Percentiles rank a stretch among this genome's conserved stretches.
phyloP scores from a whole-genome alignment of 371 early-diverging fungal species.

The Dichotomocladium elegans region DNA sequence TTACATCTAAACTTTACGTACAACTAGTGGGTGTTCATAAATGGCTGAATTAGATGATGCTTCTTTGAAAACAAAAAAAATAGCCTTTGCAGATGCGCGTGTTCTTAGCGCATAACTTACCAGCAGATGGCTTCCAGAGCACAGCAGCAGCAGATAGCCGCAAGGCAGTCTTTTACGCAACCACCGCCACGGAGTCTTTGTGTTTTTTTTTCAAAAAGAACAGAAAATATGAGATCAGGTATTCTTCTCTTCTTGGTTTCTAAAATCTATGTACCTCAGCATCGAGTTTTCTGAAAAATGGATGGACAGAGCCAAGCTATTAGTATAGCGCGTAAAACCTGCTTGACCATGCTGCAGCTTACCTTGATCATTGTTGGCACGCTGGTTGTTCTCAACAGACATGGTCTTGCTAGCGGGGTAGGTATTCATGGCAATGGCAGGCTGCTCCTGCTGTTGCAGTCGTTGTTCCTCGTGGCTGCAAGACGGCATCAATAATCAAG shows the following conservation, averaged over 20 bases:
- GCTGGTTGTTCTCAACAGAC: conserved; percentile 2
- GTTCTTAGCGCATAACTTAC: conserved; percentile 5
- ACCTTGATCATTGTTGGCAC: conserved; percentile 12
- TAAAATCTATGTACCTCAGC: no score
- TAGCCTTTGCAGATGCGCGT: neutral
- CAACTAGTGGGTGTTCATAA: neutral
- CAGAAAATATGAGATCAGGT: no score
- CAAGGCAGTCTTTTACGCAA: conserved; percentile 34
- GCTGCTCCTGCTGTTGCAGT: neutral
- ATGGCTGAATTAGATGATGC: neutral
- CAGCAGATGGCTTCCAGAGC: conserved; percentile 23
- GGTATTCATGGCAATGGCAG: neutral
- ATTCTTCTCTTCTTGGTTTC: no score
- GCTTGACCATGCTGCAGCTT: no score
- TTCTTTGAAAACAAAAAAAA: no score
- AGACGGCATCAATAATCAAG: no score
- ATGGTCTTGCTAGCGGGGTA: conserved; percentile 11
- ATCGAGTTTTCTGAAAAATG: no score
- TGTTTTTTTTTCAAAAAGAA: no score
- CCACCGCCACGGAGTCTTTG: conserved; percentile 34
- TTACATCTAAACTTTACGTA: neutral
- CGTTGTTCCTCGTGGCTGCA: conserved; percentile 4
- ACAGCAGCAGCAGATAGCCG: conserved; percentile 34
- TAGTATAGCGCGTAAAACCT: no score
- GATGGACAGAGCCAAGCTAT: no score